Evolutionary conservation across 2,329 filamentous ascomycete species (phyloP), one percentile per base, ranked within the genome.

Genomic region (Elsinoe batatas): DNA sequence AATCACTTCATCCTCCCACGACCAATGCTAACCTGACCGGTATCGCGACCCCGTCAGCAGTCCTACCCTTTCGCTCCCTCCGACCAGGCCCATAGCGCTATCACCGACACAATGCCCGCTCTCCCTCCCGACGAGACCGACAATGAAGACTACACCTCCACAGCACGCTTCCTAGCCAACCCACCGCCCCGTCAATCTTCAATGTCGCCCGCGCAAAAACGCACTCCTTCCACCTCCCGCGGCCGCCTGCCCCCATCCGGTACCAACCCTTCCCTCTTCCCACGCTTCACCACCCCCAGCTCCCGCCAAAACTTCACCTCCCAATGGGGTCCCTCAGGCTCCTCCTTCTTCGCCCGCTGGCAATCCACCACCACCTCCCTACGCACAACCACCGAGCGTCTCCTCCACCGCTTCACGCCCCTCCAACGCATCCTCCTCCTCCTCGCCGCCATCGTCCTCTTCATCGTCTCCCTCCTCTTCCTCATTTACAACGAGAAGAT

Each of bases 401-500:
- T 51, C 47, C 47, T 51, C 15, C 15, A 15, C 7, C 47, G 72
- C 60, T 74, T 88, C 53, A 74, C 79, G 12, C 74, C 79, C 1
- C 64, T 81, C 56, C 85, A 94, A 69, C 80, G 80, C 62, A 69
- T 82, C 5, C 73, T 83, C 17, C 74, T 84, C 17, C 68, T 78
- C 11, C 58, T 77, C 2, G 80, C 72, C 20, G 71, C 74, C 7
- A 49, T 85, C 13, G 65, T 76, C 0, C 60, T 76, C n/a, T 69
- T 78, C 56, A 74, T 80, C 7, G 65, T 88, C 11, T 72, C 76
- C 26, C 73, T 95, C 54, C 72, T 90, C 3, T 84, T 88, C 67
- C 73, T 95, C 56, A 69, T 91, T 59, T 93, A 88, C 75, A 88
- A 84, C 60, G 84, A 91, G 68, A 73, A 78, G 61, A 85, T 97